Evolutionary conservation across 805 yeast species (phyloP).

Genomic region (Candida nanaspora): DNA sequence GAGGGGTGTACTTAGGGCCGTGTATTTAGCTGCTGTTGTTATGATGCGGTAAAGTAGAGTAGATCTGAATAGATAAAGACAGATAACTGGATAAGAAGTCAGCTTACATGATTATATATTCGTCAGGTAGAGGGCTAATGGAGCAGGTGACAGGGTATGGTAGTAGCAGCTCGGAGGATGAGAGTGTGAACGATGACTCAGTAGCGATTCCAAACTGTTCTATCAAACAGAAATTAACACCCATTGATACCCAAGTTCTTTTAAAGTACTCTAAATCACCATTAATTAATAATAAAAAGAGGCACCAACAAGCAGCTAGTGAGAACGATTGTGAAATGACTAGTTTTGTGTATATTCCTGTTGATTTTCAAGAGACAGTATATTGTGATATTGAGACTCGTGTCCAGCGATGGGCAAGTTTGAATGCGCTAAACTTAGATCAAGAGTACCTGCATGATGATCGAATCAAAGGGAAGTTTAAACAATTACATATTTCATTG

Average conservation of each 20-base stretch:
- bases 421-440: not conserved
- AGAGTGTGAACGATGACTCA: not conserved
- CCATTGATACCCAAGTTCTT: not conserved
- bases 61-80: no score
- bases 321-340: not conserved
- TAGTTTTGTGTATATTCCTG: not conserved
- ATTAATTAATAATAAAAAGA: not conserved
- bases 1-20: not conserved
- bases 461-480: not conserved
- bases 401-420: no score
- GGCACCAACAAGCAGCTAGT: not conserved
- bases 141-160: not conserved
- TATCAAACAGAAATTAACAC: not conserved
- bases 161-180: not conserved
- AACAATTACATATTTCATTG: constrained; percentile 13
- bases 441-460: not conserved
- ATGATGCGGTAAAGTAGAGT: not conserved
- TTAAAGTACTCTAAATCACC: not conserved
- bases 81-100: no score
- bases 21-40: not conserved
- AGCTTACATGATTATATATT: no score
- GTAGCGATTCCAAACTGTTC: no score
- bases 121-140: not conserved
- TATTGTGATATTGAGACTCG: no score
- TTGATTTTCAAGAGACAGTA: no score